A percentile compares a stretch with the other conserved stretches of the same genome.
Conservation (phyloP, 1,284 basidiomycete genomes). For the Calocybe gambosa region DNA sequence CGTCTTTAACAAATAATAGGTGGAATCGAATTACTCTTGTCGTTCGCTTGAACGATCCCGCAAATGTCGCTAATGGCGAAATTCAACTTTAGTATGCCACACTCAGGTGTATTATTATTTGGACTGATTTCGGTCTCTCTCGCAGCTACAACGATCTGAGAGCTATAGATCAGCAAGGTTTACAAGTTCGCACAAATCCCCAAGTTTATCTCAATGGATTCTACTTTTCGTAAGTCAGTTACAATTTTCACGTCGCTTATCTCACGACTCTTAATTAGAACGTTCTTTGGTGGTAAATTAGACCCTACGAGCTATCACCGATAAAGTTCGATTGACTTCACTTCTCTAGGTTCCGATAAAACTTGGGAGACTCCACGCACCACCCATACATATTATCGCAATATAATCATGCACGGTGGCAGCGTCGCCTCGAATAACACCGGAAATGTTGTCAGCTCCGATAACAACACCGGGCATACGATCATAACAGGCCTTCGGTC, state of each 20-base stretch:
- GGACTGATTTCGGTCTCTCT: conserved; percentile 2
- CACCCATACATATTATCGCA: conserved; percentile 66
- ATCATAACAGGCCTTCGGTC: neutral
- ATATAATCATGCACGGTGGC: conserved; percentile 53
- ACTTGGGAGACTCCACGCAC: conserved; percentile 59
- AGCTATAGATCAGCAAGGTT: conserved; percentile 40
- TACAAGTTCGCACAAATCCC: conserved; percentile 45
- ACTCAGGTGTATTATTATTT: neutral
- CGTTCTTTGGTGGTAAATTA: conserved; percentile 62
- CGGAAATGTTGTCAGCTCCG: conserved; percentile 27
- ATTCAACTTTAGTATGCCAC: conserved; percentile 42
- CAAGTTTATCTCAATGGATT: conserved; percentile 49
- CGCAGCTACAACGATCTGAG: conserved; percentile 50
- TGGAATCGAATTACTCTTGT: conserved; percentile 58
- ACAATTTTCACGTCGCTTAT: neutral
- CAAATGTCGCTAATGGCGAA: conserved; percentile 49
- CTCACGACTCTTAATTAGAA: conserved; percentile 31
- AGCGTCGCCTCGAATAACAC: conserved; percentile 38
- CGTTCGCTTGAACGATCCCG: conserved; percentile 55
- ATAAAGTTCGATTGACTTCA: neutral
- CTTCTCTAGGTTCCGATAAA: conserved; percentile 43
- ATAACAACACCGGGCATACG: neutral
- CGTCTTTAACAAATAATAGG: conserved; percentile 25
- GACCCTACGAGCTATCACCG: neutral
- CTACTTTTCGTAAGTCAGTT: conserved; percentile 53